Evolutionary conservation across 2,329 filamentous ascomycete genomes (phyloP), one percentile per base, ranked within the genome.

Genomic region (Botrytis fabae): DNA sequence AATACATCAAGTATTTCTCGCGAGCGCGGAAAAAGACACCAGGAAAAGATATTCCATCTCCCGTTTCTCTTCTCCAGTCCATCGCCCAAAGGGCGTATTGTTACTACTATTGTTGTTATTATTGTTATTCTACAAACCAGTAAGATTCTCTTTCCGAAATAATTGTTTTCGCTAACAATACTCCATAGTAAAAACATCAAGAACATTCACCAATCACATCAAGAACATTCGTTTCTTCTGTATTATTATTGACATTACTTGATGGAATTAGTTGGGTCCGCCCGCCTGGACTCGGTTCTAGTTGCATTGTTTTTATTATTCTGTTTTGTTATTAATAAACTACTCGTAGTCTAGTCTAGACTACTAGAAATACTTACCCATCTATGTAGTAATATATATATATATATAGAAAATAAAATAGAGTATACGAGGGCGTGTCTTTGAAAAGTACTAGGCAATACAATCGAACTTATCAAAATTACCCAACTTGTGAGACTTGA

Each of bases 171-270:
- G 2, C 48, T 51, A 51, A n/a, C 48, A 51, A 14, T n/a, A n/a
- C 10, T 51, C 25, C 48, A 14, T 25, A 51, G 25, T 7, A n/a
- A 12, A 51, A 4, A n/a, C 25, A n/a, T n/a, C 48, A n/a, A n/a
- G n/a, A n/a, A n/a, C 48, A 14, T 51, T 2, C 28, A 28, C 2
- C 25, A 14, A 5, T 14, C 25, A n/a, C 10, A n/a, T 51, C 10
- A 51, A 51, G 48, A n/a, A 51, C 0, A 6, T 16, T 51, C 5
- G 25, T 22, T 4, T n/a, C 25, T 25, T 9, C 5, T 51, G 14
- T 12, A 51, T n/a, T 4, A n/a, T 3, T n/a, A 16, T 51, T 2
- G 25, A 14, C 10, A 12, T 51, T 51, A 0, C 0, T 51, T n/a
- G 22, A 4, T n/a, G 25, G 4, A 1, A 14, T 51, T 3, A 51